Base-by-base conservation (phyloP, 176 grass and related monocot genomes). In the Aegilops sharonensis region DNA sequence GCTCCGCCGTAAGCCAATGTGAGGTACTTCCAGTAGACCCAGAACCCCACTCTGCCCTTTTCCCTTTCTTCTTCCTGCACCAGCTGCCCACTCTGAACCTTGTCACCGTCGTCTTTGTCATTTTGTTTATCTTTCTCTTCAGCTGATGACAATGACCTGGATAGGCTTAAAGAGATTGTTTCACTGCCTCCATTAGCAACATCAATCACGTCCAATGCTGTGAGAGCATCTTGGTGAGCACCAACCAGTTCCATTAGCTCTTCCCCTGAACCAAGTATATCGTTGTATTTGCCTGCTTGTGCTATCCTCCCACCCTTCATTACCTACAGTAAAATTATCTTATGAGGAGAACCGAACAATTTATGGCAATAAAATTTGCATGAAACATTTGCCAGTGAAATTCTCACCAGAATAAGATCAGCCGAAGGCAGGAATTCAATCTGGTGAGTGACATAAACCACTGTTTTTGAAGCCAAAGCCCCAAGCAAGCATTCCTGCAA, bases 31-130 rank as follows among this genome's bases (percentile, higher is more conserved):
- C 93, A 98, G 76, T 95, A 98, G 42, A 98, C 91, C 95, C 81
- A 93, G 70, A 95, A 93, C 18, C 89, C 95, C 45, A 98, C 93
- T 70, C 72, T 95, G 81, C 93, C 95, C 82, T 93, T 90, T 84
- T 92, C 95, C 68, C 95, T 93, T 79, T 98, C 95, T 89, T 98
- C 95, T 87, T 91, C 95, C 87, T 95, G 93, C 63, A 98, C 95
- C 79, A 89, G 80, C 78, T 98, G 91, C 39, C 91, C 95, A 74
- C 85, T 79, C 62, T 63, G 67, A 75, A 59, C n/a, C 61, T 74
- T 85, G 11, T 5, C 64, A 48, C 81, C 85, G 15, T 98, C 91
- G 14, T 79, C 74, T 37, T 77, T 88, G 32, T 32, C 71, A 32
- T 88, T 86, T 15, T 91, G 70, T 82, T 59, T 56, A 78, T 82